These are phyloP conservation scores for Hemileccinum impolitum DNA, from an alignment of 768 basidiomycete species.

Conservation along the genomic window DNA sequence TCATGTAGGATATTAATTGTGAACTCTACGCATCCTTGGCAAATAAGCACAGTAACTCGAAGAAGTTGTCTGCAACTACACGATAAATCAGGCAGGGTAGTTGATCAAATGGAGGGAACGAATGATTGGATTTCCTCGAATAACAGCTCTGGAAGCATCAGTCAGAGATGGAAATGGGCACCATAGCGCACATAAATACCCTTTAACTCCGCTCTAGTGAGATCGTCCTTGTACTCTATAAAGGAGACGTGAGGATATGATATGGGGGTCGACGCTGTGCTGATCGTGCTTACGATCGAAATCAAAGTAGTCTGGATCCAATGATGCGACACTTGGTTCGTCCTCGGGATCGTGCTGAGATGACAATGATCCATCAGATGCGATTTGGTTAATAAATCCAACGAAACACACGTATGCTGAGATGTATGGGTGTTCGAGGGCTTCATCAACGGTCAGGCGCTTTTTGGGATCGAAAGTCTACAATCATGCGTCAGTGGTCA, in stretches of 20 bases:
- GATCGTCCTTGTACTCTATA: constrained; percentile 66
- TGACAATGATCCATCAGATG: constrained; percentile 4
- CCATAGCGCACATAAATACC: constrained; percentile 3
- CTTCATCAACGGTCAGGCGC: constrained; percentile 78
- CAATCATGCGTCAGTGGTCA: neutral
- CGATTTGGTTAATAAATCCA: neutral
- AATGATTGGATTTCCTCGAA: constrained; percentile 84
- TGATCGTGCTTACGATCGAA: constrained; percentile 64
- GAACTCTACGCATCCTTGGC: too few species aligned
- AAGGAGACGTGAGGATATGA: constrained; percentile 10
- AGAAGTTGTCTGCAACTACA: neutral
- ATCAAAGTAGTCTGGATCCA: constrained; percentile 85
- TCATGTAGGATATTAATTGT: constrained; percentile 24
- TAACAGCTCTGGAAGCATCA: constrained; percentile 48
- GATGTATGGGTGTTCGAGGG: constrained; percentile 79
- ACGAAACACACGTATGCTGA: constrained; percentile 58
- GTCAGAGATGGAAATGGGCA: constrained; percentile 7
- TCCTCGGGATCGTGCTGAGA: constrained; percentile 82
- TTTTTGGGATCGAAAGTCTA: constrained; percentile 88
- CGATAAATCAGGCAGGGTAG: neutral
- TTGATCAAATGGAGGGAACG: constrained; percentile 52
- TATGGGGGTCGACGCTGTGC: neutral
- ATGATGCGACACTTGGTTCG: constrained; percentile 76
- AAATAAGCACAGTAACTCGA: too few species aligned
- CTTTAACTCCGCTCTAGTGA: constrained; percentile 78